phyloP scores from a whole-genome alignment of 345 rosid genomes.

The Gossypium turneri region DNA sequence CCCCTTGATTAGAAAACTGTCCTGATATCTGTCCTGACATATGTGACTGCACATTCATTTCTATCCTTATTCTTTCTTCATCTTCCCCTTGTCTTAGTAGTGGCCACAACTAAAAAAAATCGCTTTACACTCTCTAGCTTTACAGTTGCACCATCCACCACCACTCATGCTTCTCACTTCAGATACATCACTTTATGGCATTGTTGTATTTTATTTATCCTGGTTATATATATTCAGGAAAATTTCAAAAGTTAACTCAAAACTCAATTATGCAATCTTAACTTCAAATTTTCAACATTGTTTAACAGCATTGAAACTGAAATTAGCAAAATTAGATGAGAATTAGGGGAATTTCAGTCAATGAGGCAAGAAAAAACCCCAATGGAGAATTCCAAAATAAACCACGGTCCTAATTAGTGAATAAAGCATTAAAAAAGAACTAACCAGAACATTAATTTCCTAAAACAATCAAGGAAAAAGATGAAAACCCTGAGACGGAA shows the following conservation, averaged over 20 bases:
- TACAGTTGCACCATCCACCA: slow-evolving; percentile 20
- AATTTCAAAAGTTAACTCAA: neutral
- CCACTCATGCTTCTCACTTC: slow-evolving; percentile 29
- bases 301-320: neutral
- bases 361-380: neutral
- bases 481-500: slow-evolving; percentile 7
- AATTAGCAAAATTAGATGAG: neutral
- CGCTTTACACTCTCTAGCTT: too few relatives aligned
- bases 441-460: neutral
- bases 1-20: slow-evolving; percentile 60
- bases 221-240: neutral
- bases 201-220: neutral
- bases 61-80: slow-evolving; percentile 22
- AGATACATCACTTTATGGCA: neutral
- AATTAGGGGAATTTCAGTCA: neutral
- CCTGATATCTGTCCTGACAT: slow-evolving; percentile 64
- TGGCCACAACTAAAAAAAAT: slow-evolving; percentile 17
- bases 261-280: neutral
- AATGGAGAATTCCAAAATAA: neutral
- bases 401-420: neutral
- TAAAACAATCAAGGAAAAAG: neutral
- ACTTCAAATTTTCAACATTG: neutral
- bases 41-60: slow-evolving; percentile 68
- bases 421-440: neutral
- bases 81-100: slow-evolving; percentile 19